These are phyloP conservation scores for Ganoderma sp. DNA, from an alignment of 1,284 basidiomycete genomes.

Conservation along the genomic window DNA sequence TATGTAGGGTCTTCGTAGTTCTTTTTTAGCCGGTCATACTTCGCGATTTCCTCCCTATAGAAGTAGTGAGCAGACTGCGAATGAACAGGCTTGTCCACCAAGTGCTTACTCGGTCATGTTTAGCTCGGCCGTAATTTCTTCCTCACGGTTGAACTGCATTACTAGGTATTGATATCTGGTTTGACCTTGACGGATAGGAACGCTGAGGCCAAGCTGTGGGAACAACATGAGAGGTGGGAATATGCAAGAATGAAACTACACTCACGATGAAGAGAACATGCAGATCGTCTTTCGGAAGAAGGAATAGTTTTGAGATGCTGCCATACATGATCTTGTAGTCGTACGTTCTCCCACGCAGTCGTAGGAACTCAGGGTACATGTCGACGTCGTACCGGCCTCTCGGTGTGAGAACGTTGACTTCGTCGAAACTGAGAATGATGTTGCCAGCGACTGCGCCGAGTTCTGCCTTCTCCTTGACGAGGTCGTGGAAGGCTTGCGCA, in stretches of 20 bases:
- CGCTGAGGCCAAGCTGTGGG: conserved; percentile 81
- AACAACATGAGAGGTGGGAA: conserved; percentile 1
- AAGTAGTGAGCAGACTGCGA: not conserved
- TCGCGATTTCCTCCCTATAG: conserved; percentile 69
- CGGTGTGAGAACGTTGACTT: conserved; percentile 96
- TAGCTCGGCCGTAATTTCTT: conserved; percentile 95
- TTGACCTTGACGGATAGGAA: conserved; percentile 97
- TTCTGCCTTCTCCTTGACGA: conserved; percentile 96
- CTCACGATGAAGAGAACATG: conserved; percentile 94
- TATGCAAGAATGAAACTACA: conserved; percentile 18
- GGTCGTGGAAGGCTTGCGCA: conserved; percentile 96
- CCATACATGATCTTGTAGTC: conserved; percentile 98
- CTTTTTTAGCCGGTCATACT: conserved; percentile 87
- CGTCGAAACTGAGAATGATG: conserved; percentile 94
- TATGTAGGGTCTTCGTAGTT: conserved; percentile 94
- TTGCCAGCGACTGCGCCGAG: conserved; percentile 94
- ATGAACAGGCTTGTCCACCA: not conserved
- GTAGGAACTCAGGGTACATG: conserved; percentile 94
- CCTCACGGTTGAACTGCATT: conserved; percentile 96
- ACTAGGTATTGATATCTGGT: conserved; percentile 98
- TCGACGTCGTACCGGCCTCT: conserved; percentile 98
- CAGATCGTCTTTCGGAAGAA: conserved; percentile 96
- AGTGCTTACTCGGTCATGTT: conserved; percentile 86
- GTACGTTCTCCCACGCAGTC: conserved; percentile 96
- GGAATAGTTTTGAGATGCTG: conserved; percentile 90